These are phyloP conservation scores for Pseudogymnoascus sp. DNA, from an alignment of 2,329 filamentous ascomycete species.

Conservation along the genomic window DNA sequence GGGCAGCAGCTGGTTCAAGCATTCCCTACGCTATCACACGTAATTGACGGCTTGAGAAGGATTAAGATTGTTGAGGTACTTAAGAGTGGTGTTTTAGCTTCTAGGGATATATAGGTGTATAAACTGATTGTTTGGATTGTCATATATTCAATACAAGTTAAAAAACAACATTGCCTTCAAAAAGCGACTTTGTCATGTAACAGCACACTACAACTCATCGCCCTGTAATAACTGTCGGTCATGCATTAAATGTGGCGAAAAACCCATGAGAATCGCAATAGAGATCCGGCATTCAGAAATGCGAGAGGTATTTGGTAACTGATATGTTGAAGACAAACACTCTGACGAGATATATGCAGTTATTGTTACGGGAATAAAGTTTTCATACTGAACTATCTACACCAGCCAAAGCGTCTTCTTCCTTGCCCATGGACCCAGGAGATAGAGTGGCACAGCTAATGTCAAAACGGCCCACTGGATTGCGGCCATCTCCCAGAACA, in stretches of 20 bases:
- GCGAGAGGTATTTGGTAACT: neutral
- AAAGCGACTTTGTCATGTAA: neutral
- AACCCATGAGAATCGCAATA: neutral
- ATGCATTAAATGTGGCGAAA: neutral
- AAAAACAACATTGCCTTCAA: neutral
- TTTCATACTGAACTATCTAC: neutral
- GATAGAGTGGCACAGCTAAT: constrained; percentile 28
- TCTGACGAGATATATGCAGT: neutral
- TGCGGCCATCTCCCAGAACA: constrained; percentile 31
- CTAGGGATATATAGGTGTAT: neutral
- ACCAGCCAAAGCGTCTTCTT: neutral
- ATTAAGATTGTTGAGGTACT: constrained; percentile 15
- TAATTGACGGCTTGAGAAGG: constrained; percentile 16
- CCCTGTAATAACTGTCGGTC: neutral
- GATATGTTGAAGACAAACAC: neutral
- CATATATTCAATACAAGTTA: neutral
- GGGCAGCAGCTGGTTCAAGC: constrained; percentile 13
- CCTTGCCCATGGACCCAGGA: constrained; percentile 21
- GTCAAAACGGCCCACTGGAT: constrained; percentile 29
- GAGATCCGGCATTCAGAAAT: neutral
- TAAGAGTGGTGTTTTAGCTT: constrained; percentile 10
- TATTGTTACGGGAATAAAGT: neutral
- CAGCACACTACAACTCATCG: neutral
- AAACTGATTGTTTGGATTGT: neutral
- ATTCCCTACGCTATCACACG: constrained; percentile 18